A percentile compares a stretch with the other conserved stretches of the same genome.
Evolutionary conservation across 371 early-diverging fungal genomes (phyloP).

Genomic region (Mortierella sp.): DNA sequence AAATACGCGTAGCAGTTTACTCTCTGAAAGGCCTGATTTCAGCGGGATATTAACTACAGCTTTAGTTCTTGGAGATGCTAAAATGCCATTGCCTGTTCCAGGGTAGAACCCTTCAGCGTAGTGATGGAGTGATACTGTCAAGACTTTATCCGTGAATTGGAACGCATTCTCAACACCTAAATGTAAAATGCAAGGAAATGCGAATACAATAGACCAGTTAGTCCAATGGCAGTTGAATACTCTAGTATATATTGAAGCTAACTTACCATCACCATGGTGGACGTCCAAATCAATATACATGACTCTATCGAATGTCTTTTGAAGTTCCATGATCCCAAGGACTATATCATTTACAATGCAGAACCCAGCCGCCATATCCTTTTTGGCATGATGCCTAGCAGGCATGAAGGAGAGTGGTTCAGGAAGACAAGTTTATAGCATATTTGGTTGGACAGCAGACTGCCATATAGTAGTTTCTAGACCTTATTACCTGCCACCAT

Average conservation of each 20-base stretch:
- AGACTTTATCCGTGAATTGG: constrained; percentile 77
- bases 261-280: constrained; percentile 93
- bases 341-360: constrained; percentile 97
- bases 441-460: background rate
- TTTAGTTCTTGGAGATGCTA: constrained; percentile 58
- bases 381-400: constrained; percentile 83
- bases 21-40: constrained; percentile 78
- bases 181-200: background rate
- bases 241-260: background rate
- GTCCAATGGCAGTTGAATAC: background rate
- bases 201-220: background rate
- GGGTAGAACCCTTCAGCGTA: constrained; percentile 88
- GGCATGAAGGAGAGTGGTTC: background rate
- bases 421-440: background rate
- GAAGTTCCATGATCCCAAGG: constrained; percentile 85
- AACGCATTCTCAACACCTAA: constrained; percentile 90
- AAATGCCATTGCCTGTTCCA: constrained; percentile 73
- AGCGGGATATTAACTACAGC: constrained; percentile 89
- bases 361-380: constrained; percentile 87
- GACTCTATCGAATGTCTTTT: constrained; percentile 69
- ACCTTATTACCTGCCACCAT: constrained; percentile 75
- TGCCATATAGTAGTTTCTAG: too few relatives aligned
- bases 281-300: constrained; percentile 94
- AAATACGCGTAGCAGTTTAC: constrained; percentile 76
- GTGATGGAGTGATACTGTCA: constrained; percentile 91